Percentiles rank a stretch among this genome's conserved stretches.
Conservation (phyloP, 495 filamentous ascomycete genomes). For the Penicillium crystallinum region DNA sequence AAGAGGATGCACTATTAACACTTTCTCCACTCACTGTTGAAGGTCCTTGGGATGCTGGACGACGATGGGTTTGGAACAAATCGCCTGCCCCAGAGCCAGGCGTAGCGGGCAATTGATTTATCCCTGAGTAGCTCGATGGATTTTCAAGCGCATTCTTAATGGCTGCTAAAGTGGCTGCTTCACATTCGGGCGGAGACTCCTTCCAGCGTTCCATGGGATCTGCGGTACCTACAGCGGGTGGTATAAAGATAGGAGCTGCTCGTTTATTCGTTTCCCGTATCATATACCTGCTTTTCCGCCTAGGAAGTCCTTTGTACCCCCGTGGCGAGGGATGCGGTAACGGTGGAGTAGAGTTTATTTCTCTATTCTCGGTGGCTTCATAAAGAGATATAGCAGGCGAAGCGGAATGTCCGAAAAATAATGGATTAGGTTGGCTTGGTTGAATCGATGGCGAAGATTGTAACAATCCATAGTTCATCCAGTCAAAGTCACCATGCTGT, state of each 20-base stretch:
- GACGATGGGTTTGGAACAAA: constrained; percentile 53
- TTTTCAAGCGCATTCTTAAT: constrained; percentile 62
- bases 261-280: not conserved
- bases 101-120: not conserved
- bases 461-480: not conserved
- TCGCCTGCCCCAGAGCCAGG: constrained; percentile 30
- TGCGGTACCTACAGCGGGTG: not conserved
- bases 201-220: constrained; percentile 67
- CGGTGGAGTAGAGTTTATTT: not conserved
- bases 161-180: constrained; percentile 64
- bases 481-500: not conserved
- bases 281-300: constrained; percentile 12
- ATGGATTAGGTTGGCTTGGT: not conserved
- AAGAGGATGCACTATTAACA: constrained; percentile 9
- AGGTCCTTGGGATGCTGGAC: constrained; percentile 50
- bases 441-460: not conserved
- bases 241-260: constrained; percentile 2
- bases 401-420: not conserved
- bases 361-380: not conserved
- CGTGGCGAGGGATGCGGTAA: not conserved
- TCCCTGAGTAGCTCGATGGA: constrained; percentile 15
- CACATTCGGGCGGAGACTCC: constrained; percentile 68
- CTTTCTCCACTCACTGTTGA: constrained; percentile 21
- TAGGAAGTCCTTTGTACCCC: constrained; percentile 1
- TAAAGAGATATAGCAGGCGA: not conserved